Evolutionary conservation across 2,329 filamentous ascomycete species (phyloP).

Genomic region (Arachnopeziza araneosa): DNA sequence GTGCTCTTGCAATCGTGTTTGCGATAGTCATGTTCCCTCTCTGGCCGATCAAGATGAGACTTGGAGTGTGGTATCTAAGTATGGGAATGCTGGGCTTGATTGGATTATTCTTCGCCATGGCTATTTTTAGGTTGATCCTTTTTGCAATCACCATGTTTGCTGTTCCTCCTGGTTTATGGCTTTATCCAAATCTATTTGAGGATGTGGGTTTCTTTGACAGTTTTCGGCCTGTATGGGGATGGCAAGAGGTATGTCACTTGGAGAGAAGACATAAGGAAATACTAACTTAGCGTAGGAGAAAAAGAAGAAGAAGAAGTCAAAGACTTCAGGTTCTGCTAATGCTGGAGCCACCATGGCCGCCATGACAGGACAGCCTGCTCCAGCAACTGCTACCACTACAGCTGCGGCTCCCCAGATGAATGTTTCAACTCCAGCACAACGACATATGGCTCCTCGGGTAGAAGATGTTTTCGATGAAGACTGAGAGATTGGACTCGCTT

Average conservation of each 20-base stretch:
- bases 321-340: constrained; percentile 27
- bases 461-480: constrained; percentile 38
- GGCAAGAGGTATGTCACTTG: constrained; percentile 71
- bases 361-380: constrained; percentile 31
- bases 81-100: constrained; percentile 89
- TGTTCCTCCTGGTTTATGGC: constrained; percentile 84
- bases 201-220: constrained; percentile 98
- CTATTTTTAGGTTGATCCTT: constrained; percentile 90
- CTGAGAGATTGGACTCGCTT: constrained; percentile 7
- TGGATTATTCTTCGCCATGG: constrained; percentile 94
- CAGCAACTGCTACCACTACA: constrained; percentile 32
- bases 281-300: constrained; percentile 24
- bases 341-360: constrained; percentile 24
- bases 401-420: constrained; percentile 34
- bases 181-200: constrained; percentile 97
- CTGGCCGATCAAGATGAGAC: constrained; percentile 85
- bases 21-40: constrained; percentile 90
- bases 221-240: constrained; percentile 94
- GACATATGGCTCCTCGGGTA: constrained; percentile 36
- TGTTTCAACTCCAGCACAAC: constrained; percentile 32
- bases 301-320: constrained; percentile 33
- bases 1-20: constrained; percentile 79
- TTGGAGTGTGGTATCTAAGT: constrained; percentile 95
- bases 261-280: background rate
- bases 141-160: constrained; percentile 90